Conservation (phyloP, 2,329 filamentous ascomycete species). For the Diaporthe australafricana region DNA sequence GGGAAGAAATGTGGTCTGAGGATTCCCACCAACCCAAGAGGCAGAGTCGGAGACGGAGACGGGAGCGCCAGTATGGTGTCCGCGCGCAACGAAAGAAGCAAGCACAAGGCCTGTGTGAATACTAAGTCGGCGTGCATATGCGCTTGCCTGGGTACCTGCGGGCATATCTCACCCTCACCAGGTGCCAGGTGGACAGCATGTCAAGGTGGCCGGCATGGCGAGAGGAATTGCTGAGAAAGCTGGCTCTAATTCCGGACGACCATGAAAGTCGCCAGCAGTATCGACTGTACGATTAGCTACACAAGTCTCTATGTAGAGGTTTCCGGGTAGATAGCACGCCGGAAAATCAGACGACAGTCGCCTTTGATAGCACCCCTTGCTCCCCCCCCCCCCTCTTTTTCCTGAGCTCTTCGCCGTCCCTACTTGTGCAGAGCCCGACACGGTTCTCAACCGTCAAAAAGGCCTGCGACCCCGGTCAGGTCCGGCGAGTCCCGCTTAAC, state of each 20-base stretch:
- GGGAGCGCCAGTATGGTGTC: not conserved
- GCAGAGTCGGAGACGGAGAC: not conserved
- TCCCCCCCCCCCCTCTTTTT: not conserved
- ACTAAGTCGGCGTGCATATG: not conserved
- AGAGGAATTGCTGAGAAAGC: not conserved
- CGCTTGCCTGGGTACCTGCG: not conserved
- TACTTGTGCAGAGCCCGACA: not conserved
- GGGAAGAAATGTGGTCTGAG: not conserved
- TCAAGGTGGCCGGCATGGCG: not conserved
- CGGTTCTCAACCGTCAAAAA: slow-evolving; percentile 51
- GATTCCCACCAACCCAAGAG: too few relatives aligned
- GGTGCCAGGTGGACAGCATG: not conserved
- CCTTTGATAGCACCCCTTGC: not conserved
- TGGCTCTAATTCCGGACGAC: slow-evolving; percentile 12
- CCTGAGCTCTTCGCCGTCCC: not conserved
- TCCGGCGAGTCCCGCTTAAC: slow-evolving; percentile 55
- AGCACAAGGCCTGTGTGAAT: not conserved
- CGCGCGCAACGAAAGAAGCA: slow-evolving; percentile 6
- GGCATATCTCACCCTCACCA: not conserved
- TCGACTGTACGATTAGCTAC: slow-evolving; percentile 24
- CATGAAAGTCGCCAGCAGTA: slow-evolving; percentile 1
- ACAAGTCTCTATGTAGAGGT: slow-evolving; percentile 15
- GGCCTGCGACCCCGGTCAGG: slow-evolving; percentile 65
- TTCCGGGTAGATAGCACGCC: not conserved
- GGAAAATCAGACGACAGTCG: slow-evolving; percentile 17